These are phyloP conservation scores for Penstemon newberryi DNA, from an alignment of 257 asterid genomes.

Conservation along the genomic window DNA sequence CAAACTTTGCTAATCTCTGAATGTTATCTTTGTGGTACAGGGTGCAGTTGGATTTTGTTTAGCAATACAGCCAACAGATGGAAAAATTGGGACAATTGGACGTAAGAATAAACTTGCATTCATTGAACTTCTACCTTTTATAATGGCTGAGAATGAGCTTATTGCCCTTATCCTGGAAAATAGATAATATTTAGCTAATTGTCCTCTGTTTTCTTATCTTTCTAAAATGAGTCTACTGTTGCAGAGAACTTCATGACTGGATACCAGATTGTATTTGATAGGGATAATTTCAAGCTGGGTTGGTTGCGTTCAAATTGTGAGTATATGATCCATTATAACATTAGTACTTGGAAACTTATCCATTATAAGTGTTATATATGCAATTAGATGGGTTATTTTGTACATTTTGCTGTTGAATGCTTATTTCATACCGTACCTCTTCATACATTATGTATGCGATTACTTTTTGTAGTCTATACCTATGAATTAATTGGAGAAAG, in stretches of 20 bases:
- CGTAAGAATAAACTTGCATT: slow-evolving; percentile 54
- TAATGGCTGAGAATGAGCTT: slow-evolving; percentile 2
- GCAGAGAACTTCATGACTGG: slow-evolving; percentile 94
- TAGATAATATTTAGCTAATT: slow-evolving; percentile 1
- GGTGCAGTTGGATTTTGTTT: slow-evolving; percentile 88
- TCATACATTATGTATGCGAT: neutral
- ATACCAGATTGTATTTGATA: slow-evolving; percentile 75
- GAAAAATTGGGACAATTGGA: slow-evolving; percentile 70
- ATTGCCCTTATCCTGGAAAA: slow-evolving; percentile 11
- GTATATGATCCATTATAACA: slow-evolving; percentile 33
- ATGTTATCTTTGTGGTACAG: slow-evolving; percentile 46
- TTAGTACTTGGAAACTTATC: slow-evolving; percentile 16
- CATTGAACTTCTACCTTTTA: slow-evolving; percentile 16
- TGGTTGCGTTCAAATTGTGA: slow-evolving; percentile 82
- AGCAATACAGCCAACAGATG: slow-evolving; percentile 63
- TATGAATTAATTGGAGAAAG: neutral
- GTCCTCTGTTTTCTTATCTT: slow-evolving; percentile 21
- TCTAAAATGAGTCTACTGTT: slow-evolving; percentile 28
- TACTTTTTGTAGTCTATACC: neutral
- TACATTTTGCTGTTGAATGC: slow-evolving; percentile 15
- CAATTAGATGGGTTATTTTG: slow-evolving; percentile 18
- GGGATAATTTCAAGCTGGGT: slow-evolving; percentile 70
- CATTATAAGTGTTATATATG: slow-evolving; percentile 16
- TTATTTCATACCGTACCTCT: neutral
- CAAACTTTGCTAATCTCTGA: slow-evolving; percentile 27